Evolutionary conservation across 2,329 filamentous ascomycete genomes (phyloP).

Genomic region (Onygenales sp.): DNA sequence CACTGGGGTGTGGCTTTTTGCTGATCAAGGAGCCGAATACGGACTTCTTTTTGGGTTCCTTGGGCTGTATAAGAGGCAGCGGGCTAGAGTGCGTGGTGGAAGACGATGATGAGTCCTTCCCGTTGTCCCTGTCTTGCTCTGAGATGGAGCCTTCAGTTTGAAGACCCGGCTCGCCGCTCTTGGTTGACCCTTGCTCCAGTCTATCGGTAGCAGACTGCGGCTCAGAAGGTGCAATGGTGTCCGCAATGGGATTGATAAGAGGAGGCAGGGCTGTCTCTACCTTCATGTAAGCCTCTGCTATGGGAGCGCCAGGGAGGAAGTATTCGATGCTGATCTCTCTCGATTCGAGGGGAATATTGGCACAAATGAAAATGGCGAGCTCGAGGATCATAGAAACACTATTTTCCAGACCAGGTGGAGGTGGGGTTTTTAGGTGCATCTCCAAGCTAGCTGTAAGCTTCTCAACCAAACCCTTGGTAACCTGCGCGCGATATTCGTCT

Average conservation of each 20-base stretch:
- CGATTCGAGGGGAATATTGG: conserved; percentile 81
- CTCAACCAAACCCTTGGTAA: conserved; percentile 61
- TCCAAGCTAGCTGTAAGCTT: conserved; percentile 61
- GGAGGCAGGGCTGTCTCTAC: conserved; percentile 60
- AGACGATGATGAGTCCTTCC: conserved; percentile 14
- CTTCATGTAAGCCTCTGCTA: conserved; percentile 74
- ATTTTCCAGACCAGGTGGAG: conserved; percentile 73
- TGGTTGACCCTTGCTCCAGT: conserved; percentile 13
- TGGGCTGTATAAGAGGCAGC: conserved; percentile 10
- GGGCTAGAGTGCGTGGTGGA: conserved; percentile 12
- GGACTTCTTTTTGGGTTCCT: conserved; percentile 29
- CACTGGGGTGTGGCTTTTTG: conserved; percentile 20
- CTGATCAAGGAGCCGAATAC: conserved; percentile 33
- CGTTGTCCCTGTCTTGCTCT: conserved; percentile 13
- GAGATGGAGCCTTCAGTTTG: conserved; percentile 2
- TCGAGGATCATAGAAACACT: conserved; percentile 89
- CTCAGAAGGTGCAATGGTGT: conserved; percentile 10
- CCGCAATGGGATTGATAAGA: conserved; percentile 37
- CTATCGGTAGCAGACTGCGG: conserved; percentile 10
- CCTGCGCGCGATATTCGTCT: conserved; percentile 54
- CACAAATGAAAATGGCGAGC: conserved; percentile 73
- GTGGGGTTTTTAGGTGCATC: conserved; percentile 64
- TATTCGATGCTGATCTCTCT: conserved; percentile 84
- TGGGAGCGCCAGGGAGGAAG: conserved; percentile 62
- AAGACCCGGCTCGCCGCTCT: conserved; percentile 10